A percentile compares a stretch with the other conserved stretches of the same genome.
phyloP scores from a whole-genome alignment of 768 basidiomycete genomes.

The Gymnopilus junonius region DNA sequence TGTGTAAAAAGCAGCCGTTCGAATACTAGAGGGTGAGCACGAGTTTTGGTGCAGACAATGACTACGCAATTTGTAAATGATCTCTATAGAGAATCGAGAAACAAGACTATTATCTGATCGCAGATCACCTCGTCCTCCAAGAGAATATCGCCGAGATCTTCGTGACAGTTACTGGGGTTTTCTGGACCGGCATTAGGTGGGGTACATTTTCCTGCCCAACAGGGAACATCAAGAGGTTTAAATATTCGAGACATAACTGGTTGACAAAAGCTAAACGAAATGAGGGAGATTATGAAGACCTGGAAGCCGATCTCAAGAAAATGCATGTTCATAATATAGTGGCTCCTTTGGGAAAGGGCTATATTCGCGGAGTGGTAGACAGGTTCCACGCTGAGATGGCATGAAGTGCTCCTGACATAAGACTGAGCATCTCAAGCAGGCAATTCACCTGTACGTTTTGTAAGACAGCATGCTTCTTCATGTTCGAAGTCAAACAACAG shows the following conservation, averaged over 20 bases:
- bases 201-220: not conserved
- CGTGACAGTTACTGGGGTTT: not conserved
- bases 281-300: conserved; percentile 15
- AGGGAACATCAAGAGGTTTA: not conserved
- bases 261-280: conserved; percentile 21
- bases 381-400: conserved; percentile 16
- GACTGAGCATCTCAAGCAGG: not conserved
- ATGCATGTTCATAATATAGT: conserved; percentile 15
- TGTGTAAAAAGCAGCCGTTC: not conserved
- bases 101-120: not conserved
- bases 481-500: not conserved
- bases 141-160: not conserved
- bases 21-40: not conserved
- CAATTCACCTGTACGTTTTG: conserved; percentile 3
- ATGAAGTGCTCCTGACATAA: conserved; percentile 14
- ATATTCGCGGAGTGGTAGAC: conserved; percentile 27
- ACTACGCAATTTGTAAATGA: not conserved
- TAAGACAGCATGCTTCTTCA: not conserved
- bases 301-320: conserved; percentile 8
- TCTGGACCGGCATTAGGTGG: not conserved
- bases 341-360: conserved; percentile 18
- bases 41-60: not conserved
- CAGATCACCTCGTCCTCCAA: not conserved
- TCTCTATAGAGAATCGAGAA: not conserved
- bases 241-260: conserved; percentile 12